Base-by-base conservation (phyloP, 192 early-diverging fungal species). In the Coemansia sp. region DNA sequence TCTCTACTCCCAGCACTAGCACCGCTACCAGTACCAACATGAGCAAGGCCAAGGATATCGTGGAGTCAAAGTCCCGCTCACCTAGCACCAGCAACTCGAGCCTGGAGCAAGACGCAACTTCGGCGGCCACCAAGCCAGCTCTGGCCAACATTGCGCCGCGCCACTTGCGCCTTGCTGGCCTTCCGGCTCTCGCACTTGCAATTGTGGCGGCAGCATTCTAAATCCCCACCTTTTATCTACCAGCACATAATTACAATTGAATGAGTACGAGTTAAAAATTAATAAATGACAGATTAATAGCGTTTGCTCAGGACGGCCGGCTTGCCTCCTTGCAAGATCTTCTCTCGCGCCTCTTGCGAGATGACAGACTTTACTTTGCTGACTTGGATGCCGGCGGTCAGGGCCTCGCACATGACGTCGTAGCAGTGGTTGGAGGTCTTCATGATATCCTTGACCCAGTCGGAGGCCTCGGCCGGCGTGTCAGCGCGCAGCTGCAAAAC, bases 351-450 rank as follows among this genome's bases (percentile, higher is more conserved):
- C 29, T 81, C 78, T 2, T 69, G 65, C 62, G 78, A 81, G 43
- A 75, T 74, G 25, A 81, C 70, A 2, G 78, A 81, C 70, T 81
- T 81, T 69, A 81, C 78, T 59, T 81, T 81, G 78, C 78, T 75
- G 59, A 81, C 71, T 54, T 81, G 78, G 59, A 81, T 81, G 2
- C 78, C 78, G 39, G 78, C 74, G 59, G 73, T 69, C 27, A 81
- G 64, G 2, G 78, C 78, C 56, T 81, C 78, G 45, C 78, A 75
- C 68, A 81, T 62, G 41, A 81, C 73, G 42, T 75, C 68, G 59
- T 81, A 81, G 63, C 78, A 81, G 66, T 75, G 64, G 59, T 81
- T 69, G 22, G 78, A 58, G 1, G 78, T 81, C 62, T 69, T 75
- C 69, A 75, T 81, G 24, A 81, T 67, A 49, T 75, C 73, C 45